Base-by-base conservation (phyloP, 164 flowering plant species). In the Liquidambar formosana region DNA sequence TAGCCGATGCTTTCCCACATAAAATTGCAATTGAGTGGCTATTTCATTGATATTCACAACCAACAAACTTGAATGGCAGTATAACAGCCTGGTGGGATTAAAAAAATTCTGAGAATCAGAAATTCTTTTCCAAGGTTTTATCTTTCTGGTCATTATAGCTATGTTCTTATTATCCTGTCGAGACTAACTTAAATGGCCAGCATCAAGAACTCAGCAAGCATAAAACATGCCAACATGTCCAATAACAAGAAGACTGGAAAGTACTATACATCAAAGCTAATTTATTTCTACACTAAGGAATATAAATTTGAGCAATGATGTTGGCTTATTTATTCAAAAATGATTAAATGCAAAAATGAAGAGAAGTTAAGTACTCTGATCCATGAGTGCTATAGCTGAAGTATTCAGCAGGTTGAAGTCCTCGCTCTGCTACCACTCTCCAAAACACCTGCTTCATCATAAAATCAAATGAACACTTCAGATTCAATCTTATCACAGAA, bases 351-450 rank as follows among this genome's bases (percentile, higher is more conserved):
- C 25, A 26, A 52, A 46, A 65, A 8, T 33, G 2, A 64, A 67
- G 48, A 61, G 60, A 73, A 46, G 70, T 64, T 66, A 15, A 49
- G 49, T 83, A 81, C 84, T 72, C 72, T 79, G 71, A 71, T 81
- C 84, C 86, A 83, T 83, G 54, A 53, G 44, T 61, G 38, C 73
- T 41, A n/a, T 25, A 56, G 71, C 46, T 56, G 74, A 60, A 6
- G 52, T 21, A 56, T 41, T 14, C 49, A 26, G 57, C 13, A 14
- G 28, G 57, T 48, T 57, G 59, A 44, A 18, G 54, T 64, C 69
- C 46, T 57, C 21, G 19, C 43, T 59, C 59, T 44, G 13, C 15
- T 51, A 45, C 57, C 71, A 47, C 38, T 56, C 46, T 38, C 15
- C 52, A 23, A 60, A 58, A 33, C 19, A 48, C 77, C 77, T 73